phyloP scores from a whole-genome alignment of 495 filamentous ascomycete species.

The Podospora conica region DNA sequence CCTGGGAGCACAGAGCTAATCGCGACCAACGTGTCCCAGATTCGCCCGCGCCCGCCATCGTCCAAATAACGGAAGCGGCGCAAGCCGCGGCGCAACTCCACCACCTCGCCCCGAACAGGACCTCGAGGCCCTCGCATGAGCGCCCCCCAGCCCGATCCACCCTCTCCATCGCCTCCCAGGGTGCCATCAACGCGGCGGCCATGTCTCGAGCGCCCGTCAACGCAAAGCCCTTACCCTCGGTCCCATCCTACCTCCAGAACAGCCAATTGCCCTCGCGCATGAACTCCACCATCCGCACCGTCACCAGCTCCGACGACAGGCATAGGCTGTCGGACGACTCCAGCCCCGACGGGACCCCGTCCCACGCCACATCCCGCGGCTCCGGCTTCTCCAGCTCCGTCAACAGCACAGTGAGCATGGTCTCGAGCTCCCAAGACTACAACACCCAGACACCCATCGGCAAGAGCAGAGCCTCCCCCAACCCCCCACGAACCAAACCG shows the following conservation, averaged over 20 bases:
- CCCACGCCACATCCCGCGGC: conserved; percentile 33
- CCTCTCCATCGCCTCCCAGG: conserved; percentile 31
- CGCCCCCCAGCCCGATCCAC: conserved; percentile 20
- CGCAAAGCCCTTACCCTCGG: conserved; percentile 15
- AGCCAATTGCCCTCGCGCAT: conserved; percentile 19
- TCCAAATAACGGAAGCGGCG: conserved; percentile 12
- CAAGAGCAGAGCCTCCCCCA: conserved; percentile 11
- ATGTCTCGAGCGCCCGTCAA: conserved; percentile 27
- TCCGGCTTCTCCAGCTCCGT: conserved; percentile 45
- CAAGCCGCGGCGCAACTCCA: conserved; percentile 11
- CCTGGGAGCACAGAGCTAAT: neutral
- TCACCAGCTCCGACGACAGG: conserved; percentile 38
- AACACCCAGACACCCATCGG: conserved; percentile 22
- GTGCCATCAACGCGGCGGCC: conserved; percentile 27
- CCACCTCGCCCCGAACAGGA: conserved; percentile 13
- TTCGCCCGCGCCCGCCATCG: neutral
- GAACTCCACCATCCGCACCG: conserved; percentile 43
- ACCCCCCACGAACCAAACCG: conserved; percentile 25
- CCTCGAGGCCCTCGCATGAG: conserved; percentile 16
- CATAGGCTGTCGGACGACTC: conserved; percentile 24
- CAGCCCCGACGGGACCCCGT: conserved; percentile 25
- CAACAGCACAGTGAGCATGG: conserved; percentile 40
- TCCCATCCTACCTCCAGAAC: conserved; percentile 5
- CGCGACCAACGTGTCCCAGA: conserved; percentile 4
- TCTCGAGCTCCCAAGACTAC: conserved; percentile 33